Evolutionary conservation across 2,329 filamentous ascomycete genomes (phyloP).

Genomic region (Ceratocystis destructans): DNA sequence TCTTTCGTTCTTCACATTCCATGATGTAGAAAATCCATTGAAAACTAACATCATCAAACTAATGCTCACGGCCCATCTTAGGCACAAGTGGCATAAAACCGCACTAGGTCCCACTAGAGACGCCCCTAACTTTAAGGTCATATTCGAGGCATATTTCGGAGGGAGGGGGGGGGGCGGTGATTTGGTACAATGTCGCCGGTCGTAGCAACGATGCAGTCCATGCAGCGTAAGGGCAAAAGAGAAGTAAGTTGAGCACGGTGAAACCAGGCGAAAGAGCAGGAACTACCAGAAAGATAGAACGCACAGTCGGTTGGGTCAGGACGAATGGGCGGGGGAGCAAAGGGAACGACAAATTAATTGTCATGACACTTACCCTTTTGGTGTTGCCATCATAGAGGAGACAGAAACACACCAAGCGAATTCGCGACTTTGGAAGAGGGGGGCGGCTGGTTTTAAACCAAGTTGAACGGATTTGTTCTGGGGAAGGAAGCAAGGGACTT

Average conservation of each 20-base stretch:
- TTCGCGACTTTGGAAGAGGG: slow-evolving; percentile 16
- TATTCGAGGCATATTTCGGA: not conserved
- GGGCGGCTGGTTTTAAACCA: slow-evolving; percentile 13
- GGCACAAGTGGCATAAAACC: not conserved
- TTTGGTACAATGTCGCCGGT: not conserved
- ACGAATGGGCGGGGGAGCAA: not conserved
- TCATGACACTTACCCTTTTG: slow-evolving; percentile 15
- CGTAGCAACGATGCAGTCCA: not conserved
- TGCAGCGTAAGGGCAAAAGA: not conserved
- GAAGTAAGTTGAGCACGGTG: not conserved
- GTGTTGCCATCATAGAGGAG: slow-evolving; percentile 16
- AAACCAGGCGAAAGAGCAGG: not conserved
- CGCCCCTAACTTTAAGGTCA: not conserved
- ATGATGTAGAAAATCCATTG: not conserved
- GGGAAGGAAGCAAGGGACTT: not conserved
- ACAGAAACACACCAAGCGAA: slow-evolving; percentile 8
- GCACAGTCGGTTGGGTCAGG: not conserved
- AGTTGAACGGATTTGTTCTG: slow-evolving; percentile 6
- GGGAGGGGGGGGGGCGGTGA: not conserved
- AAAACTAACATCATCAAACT: not conserved
- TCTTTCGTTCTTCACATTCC: not conserved
- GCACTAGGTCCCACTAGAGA: not conserved
- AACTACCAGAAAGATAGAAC: not conserved
- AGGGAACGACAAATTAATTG: slow-evolving; percentile 7
- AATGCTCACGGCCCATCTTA: not conserved